Evolutionary conservation across 2,329 filamentous ascomycete genomes (phyloP).

Genomic region (Plenodomus lindquistii): DNA sequence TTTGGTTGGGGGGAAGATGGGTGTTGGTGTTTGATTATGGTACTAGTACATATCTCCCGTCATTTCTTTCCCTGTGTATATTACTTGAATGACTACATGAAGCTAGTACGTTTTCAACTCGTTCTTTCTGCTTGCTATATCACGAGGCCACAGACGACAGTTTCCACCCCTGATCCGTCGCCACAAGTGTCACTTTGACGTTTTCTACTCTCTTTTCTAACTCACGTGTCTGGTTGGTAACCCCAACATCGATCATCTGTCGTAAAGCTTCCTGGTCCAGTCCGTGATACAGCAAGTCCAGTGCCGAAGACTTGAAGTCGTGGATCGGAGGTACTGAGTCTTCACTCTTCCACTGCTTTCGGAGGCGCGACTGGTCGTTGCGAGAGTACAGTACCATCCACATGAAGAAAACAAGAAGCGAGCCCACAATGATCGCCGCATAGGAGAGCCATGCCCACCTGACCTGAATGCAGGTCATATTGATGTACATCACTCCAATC

Average conservation of each 20-base stretch:
- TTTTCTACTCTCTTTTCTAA: constrained; percentile 3
- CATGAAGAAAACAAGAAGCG: constrained; percentile 7
- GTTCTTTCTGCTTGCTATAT: too few species aligned
- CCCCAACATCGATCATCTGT: constrained; percentile 1
- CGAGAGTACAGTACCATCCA: constrained; percentile 3
- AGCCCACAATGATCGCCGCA: constrained; percentile 2
- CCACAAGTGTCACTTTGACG: constrained; percentile 2
- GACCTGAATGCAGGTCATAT: constrained; percentile 9
- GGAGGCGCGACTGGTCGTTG: constrained; percentile 1
- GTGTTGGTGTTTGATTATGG: too few species aligned
- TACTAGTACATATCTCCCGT: too few species aligned
- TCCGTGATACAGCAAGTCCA: constrained; percentile 7
- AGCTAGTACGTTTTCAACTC: too few species aligned
- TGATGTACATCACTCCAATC: constrained; percentile 4
- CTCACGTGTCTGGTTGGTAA: constrained; percentile 1
- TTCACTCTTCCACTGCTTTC: neutral
- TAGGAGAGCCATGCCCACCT: constrained; percentile 10
- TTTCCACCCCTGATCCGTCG: constrained; percentile 7
- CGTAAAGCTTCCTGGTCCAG: constrained; percentile 3
- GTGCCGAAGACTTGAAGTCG: constrained; percentile 8
- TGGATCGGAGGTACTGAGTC: neutral
- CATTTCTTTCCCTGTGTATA: too few species aligned
- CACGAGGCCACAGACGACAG: neutral
- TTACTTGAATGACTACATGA: neutral
- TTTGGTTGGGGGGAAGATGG: constrained; percentile 11